Evolutionary conservation across 1,284 basidiomycete genomes (phyloP), one percentile per base, ranked within the genome.

Genomic region (Puccinia hordei): DNA sequence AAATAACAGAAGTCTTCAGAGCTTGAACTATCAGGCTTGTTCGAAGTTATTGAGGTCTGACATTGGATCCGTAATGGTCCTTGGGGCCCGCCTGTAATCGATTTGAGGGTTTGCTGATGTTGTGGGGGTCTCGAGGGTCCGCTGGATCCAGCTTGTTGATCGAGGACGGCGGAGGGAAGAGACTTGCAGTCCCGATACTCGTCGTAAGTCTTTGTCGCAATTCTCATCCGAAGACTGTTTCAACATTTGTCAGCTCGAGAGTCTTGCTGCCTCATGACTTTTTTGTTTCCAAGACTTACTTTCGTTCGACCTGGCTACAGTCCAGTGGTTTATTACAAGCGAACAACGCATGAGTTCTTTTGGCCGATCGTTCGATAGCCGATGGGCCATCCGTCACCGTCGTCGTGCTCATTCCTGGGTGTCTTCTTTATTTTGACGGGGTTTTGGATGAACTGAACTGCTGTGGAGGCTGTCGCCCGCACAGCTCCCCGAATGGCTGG

Each of bases 151-250:
- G 85, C 86, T 82, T 95, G 93, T 82, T 95, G 94, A 0, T 91
- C 88, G 24, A 93, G 87, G 49, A 98, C 87, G 1, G 92, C 90
- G 2, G 93, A 87, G 0, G 96, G 96, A 0, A 98, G 90, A 46
- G 91, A 89, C 85, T 92, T 93, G 83, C 90, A 93, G 84, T 97
- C 91, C 79, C 89, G 89, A 86, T 96, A 99, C 86, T 98, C 96
- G 17, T 87, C 91, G 88, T 84, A 90, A 86, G 86, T 92, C 90
- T 90, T 97, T 90, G 84, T 92, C 0, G 87, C 83, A 3, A 89
- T 84, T 77, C 88, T 88, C 49, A 87, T 84, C 82, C 87, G 87
- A 81, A 86, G 85, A 38, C 87, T 88, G 83, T 5, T 35, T 27
- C 19, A 5, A 53, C 59, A 30, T 13, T 12, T 1, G 0, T 24